Conservation (phyloP, 352 stramenopile species). For the Globisporangium cederbergense region DNA sequence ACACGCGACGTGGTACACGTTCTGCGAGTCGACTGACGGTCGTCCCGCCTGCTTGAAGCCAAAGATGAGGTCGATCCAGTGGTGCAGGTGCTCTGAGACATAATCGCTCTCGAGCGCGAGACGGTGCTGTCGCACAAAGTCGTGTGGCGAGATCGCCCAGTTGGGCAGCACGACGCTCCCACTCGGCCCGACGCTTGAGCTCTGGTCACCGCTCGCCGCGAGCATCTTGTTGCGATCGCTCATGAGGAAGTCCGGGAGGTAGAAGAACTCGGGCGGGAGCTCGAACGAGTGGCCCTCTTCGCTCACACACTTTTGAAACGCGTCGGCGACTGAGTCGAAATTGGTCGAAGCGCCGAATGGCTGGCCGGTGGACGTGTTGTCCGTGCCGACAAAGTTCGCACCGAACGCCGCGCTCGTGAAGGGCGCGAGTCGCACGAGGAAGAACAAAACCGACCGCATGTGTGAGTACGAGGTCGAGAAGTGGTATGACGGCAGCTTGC, state of each 20-base stretch:
- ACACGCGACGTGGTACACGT: conserved; percentile 91
- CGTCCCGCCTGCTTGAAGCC: conserved; percentile 94
- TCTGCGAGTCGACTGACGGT: conserved; percentile 83
- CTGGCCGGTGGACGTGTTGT: neutral
- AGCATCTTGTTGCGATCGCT: conserved; percentile 67
- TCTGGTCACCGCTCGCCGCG: conserved; percentile 39
- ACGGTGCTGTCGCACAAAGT: conserved; percentile 96
- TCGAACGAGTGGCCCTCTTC: conserved; percentile 65
- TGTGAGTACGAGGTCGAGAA: conserved; percentile 72
- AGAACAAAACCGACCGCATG: conserved; percentile 71
- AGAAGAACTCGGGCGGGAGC: conserved; percentile 81
- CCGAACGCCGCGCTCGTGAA: conserved; percentile 52
- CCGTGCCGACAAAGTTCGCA: conserved; percentile 18
- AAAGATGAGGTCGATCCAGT: conserved; percentile 99
- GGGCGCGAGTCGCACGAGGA: conserved; percentile 63
- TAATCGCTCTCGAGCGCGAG: conserved; percentile 97
- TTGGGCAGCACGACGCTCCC: conserved; percentile 91
- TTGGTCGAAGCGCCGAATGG: conserved; percentile 15
- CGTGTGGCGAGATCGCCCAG: conserved; percentile 94
- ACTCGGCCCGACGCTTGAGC: conserved; percentile 44
- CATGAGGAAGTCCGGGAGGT: conserved; percentile 64
- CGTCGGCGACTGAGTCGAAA: conserved; percentile 65
- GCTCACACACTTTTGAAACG: conserved; percentile 50
- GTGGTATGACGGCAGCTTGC: conserved; percentile 66
- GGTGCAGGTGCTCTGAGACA: conserved; percentile 96